Base-by-base conservation (phyloP, 805 yeast genomes). In the Metschnikowia koreensis region DNA sequence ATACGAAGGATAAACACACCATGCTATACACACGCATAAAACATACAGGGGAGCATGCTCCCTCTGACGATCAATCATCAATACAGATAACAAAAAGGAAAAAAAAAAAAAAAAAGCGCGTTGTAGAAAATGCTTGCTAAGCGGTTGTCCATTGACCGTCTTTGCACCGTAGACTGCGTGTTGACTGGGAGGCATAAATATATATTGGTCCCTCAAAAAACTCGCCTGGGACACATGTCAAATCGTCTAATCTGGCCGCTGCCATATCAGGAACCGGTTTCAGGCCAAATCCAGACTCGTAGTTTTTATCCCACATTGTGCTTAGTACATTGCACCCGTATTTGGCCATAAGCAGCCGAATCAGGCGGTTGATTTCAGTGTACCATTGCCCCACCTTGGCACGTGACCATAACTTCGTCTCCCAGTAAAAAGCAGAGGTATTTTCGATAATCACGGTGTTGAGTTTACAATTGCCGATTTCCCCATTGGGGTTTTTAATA, bases 401-500 rank as follows among this genome's bases (percentile, higher is more conserved):
- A 34, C 44, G 16, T 6, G 42, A 37, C 26, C 38, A 5, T 34
- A 46, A 29, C 44, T 60, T 62, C 36, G 66, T 52, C 7, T 66
- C 66, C 74, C 74, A 72, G 52, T 62, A 67, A 49, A 62, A 70
- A n/a, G 65, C 58, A 1, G 76, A 71, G n/a, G 72, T 38, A 54
- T 68, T 68, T 33, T 70, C 70, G 5, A 70, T 54, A 7, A 70
- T 50, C 10, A 69, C 34, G 22, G 66, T 65, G 33, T 58, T 57
- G 33, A 66, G 57, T 15, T 50, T 44, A n/a, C 50, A 51, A 12
- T 38, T 17, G 7, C 46, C 47, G 8, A 44, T 33, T 16, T 12
- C 39, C 22, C 13, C 12, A 48, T 44, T 22, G 15, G 27, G 22
- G 34, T 34, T 40, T 6, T 31, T 44, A 7, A 47, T 51, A 16